These are phyloP conservation scores for Cladosporium sp. DNA, from an alignment of 2,329 filamentous ascomycete genomes.

Conservation along the genomic window DNA sequence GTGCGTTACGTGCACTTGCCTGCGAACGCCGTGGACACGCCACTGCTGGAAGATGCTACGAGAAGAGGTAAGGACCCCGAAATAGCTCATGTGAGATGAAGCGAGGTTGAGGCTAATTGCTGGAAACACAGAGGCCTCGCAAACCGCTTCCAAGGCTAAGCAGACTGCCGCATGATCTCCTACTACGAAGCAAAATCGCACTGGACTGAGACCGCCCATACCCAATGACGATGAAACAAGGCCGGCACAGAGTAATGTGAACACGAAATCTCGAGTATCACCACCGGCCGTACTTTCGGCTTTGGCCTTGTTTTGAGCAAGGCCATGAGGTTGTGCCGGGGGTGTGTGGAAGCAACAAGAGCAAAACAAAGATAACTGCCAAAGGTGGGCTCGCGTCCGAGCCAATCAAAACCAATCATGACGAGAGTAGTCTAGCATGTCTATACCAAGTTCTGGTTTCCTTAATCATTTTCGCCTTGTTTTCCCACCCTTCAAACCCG, in stretches of 20 bases:
- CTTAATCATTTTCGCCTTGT: conserved; percentile 4
- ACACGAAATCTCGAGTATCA: background rate
- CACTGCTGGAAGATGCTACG: conserved; percentile 84
- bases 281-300: conserved; percentile 6
- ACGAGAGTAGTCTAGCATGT: conserved; percentile 9
- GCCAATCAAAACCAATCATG: background rate
- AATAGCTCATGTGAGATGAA: too few relatives aligned
- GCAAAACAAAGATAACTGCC: too few relatives aligned
- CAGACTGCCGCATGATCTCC: conserved; percentile 17
- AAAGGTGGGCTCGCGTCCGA: too few relatives aligned
- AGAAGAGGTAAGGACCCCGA: conserved; percentile 59
- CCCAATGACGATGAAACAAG: background rate
- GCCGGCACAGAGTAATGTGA: background rate
- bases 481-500: too few relatives aligned
- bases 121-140: conserved; percentile 25
- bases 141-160: conserved; percentile 33
- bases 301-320: background rate
- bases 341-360: background rate
- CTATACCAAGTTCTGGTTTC: conserved; percentile 20
- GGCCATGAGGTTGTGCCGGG: background rate
- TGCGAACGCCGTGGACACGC: conserved; percentile 74
- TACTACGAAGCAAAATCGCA: background rate
- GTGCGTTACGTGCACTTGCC: conserved; percentile 90
- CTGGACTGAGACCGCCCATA: too few relatives aligned
- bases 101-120: conserved; percentile 20